Evolutionary conservation across 2,329 filamentous ascomycete genomes (phyloP), one percentile per base, ranked within the genome.

Genomic region (Ascochyta fabae): DNA sequence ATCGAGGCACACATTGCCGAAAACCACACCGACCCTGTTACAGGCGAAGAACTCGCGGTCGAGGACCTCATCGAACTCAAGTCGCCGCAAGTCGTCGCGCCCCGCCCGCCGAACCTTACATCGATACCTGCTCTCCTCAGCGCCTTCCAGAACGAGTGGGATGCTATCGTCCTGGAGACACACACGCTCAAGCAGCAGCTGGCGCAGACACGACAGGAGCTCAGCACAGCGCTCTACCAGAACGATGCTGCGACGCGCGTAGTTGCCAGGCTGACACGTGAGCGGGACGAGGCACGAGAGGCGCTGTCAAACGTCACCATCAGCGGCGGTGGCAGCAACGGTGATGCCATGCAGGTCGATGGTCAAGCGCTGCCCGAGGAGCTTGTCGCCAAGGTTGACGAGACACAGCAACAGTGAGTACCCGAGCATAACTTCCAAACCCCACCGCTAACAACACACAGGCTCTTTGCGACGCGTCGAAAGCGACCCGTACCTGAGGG

Each of bases 121-220:
- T 99, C 95, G 34, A 96, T 99, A 72, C 95, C 95, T 22, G 92
- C 95, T 16, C 86, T 99, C 52, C 89, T 99, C 52, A 90, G 91
- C 45, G 90, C 93, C 35, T 98, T 99, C 76, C 95, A 99, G 76
- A 96, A 96, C 76, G 95, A 99, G 82, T 99, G 95, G 95, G 95
- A 99, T 75, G 89, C 93, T 8, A 80, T 97, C 40, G 91, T 94
- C 12, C 82, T 98, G 33, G 95, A 99, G 79, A 91, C 92, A 46
- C 97, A 92, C 76, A 95, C 91, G 65, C 80, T 98, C 57, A 89
- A 91, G 78, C 91, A 97, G 76, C 92, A 96, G 73, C 82, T 99
- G 59, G 84, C 89, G 47, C 91, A 96, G 74, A 96, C 93, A 38
- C 84, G 94, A 63, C 93, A 97, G 78, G 95, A 99, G 80, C 86